Conservation (phyloP, 2,329 filamentous ascomycete species). For the Aspergillus puulaauensis region DNA sequence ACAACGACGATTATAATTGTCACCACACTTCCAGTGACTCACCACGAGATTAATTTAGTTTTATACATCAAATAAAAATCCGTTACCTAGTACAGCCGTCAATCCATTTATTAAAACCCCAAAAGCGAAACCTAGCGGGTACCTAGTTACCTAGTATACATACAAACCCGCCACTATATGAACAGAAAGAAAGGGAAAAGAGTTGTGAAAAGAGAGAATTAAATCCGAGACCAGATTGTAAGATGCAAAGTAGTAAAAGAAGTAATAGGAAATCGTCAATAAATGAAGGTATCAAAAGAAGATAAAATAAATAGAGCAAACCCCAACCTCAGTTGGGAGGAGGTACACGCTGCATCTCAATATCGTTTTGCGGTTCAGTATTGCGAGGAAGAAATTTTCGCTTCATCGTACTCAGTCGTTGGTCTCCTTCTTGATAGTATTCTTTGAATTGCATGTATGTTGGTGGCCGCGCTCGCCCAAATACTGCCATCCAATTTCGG, state of each 20-base stretch:
- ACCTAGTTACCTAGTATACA: constrained; percentile 5
- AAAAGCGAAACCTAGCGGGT: neutral
- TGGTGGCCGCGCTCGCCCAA: constrained; percentile 79
- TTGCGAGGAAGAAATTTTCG: constrained; percentile 52
- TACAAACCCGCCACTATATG: constrained; percentile 5
- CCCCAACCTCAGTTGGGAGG: constrained; percentile 21
- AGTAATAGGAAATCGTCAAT: neutral
- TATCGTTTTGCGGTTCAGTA: constrained; percentile 52
- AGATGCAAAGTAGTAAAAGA: neutral
- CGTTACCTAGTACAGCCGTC: constrained; percentile 2
- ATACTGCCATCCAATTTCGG: constrained; percentile 77
- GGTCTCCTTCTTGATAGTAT: constrained; percentile 74
- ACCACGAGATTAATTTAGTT: neutral
- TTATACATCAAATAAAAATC: neutral
- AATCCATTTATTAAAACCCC: constrained; percentile 3
- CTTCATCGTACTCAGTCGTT: constrained; percentile 68
- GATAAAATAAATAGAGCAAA: neutral
- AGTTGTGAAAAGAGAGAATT: neutral
- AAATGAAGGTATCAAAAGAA: constrained; percentile 12
- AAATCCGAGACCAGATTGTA: neutral
- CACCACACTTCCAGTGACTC: neutral
- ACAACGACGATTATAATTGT: too few relatives aligned
- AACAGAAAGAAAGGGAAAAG: constrained; percentile 3
- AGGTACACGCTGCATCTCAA: constrained; percentile 72
- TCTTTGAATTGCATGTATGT: constrained; percentile 87